Evolutionary conservation across 2,329 filamentous ascomycete species (phyloP).

Genomic region (Thielaviopsis musarum): DNA sequence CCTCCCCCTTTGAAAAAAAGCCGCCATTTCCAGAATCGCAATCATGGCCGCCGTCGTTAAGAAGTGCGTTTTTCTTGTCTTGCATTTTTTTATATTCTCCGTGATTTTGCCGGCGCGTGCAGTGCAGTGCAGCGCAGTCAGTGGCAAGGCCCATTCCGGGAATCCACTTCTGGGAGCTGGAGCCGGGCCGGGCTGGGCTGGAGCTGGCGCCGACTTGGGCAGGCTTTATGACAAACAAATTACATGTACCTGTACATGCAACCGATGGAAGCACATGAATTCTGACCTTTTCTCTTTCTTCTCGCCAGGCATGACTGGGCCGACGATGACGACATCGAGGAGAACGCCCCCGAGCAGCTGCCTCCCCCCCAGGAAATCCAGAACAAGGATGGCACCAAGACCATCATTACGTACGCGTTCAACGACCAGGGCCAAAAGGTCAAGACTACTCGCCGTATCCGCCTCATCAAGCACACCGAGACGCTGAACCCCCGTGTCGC

Average conservation of each 20-base stretch:
- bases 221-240: too few relatives aligned
- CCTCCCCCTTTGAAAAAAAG: neutral
- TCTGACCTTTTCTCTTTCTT: neutral
- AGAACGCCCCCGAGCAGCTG: constrained; percentile 44
- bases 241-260: neutral
- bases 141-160: neutral
- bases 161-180: neutral
- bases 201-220: too few relatives aligned
- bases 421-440: constrained; percentile 92
- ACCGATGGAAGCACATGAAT: neutral
- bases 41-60: constrained; percentile 7
- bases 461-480: constrained; percentile 79
- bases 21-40: neutral
- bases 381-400: constrained; percentile 98
- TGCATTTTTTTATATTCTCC: neutral
- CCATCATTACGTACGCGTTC: constrained; percentile 73
- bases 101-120: neutral
- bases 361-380: constrained; percentile 76
- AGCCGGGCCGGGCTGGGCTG: too few relatives aligned
- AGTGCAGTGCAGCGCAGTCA: too few relatives aligned
- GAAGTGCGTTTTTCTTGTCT: constrained; percentile 1
- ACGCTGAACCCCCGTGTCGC: constrained; percentile 93
- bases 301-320: constrained; percentile 60
- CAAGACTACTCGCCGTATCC: constrained; percentile 92
- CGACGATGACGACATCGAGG: constrained; percentile 82